Evolutionary conservation across 768 basidiomycete species (phyloP).

Genomic region (Saitozyma sp.): DNA sequence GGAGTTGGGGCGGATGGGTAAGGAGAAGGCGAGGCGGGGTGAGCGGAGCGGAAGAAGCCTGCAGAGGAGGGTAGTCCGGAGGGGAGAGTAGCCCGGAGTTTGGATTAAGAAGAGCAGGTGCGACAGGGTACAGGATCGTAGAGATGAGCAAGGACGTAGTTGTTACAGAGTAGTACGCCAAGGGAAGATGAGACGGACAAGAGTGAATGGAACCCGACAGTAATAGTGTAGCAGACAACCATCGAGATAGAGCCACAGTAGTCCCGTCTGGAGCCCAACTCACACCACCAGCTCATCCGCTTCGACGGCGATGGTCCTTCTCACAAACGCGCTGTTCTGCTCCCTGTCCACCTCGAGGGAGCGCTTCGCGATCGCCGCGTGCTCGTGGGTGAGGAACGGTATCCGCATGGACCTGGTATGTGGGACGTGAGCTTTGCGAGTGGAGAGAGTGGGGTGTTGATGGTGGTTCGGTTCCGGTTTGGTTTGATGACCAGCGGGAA

Average conservation of each 20-base stretch:
- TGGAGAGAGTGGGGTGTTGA: neutral
- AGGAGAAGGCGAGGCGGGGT: too few species aligned
- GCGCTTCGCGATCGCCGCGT: conserved; percentile 77
- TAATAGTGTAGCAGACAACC: neutral
- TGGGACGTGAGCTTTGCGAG: neutral
- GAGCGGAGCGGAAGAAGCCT: too few species aligned
- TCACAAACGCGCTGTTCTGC: conserved; percentile 76
- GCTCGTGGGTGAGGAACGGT: conserved; percentile 71
- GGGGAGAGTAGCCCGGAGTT: too few species aligned
- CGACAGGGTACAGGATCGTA: too few species aligned
- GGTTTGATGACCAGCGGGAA: too few species aligned
- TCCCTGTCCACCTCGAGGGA: conserved; percentile 85
- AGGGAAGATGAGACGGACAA: too few species aligned
- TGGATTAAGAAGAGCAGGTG: too few species aligned
- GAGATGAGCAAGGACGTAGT: too few species aligned
- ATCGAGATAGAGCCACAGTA: neutral
- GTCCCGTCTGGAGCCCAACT: conserved; percentile 47
- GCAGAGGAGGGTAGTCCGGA: too few species aligned
- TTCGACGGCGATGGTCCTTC: conserved; percentile 68
- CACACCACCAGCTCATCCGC: conserved; percentile 74
- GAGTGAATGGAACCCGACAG: neutral
- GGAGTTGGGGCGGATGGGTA: too few species aligned
- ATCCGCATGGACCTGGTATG: conserved; percentile 63
- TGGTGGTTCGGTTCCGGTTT: neutral
- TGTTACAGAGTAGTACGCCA: too few species aligned